These are phyloP conservation scores for Arachis monticola DNA, from an alignment of 331 rosid species.

Conservation along the genomic window DNA sequence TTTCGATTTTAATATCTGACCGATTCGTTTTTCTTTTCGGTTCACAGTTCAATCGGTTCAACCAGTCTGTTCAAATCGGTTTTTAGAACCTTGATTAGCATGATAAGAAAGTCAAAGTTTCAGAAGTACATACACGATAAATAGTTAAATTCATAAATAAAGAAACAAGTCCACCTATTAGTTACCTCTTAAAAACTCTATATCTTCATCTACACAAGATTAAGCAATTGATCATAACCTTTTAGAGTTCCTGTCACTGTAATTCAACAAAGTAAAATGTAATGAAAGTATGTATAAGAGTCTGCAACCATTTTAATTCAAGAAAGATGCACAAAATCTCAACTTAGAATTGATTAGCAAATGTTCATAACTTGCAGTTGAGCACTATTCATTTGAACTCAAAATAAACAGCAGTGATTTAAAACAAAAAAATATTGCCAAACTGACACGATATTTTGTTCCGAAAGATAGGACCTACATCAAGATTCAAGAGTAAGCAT, in stretches of 20 bases:
- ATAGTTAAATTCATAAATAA: neutral
- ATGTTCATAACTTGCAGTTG: neutral
- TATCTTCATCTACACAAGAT: constrained; percentile 86
- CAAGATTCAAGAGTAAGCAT: neutral
- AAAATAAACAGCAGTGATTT: neutral
- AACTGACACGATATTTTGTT: neutral
- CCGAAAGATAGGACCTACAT: neutral
- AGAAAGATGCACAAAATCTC: constrained; percentile 6
- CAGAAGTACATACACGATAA: neutral
- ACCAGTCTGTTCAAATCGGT: no score
- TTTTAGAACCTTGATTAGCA: no score
- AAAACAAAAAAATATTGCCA: neutral
- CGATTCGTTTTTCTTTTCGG: no score
- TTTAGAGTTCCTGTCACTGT: constrained; percentile 89
- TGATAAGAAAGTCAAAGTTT: no score
- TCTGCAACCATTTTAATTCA: neutral
- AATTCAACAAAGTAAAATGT: constrained; percentile 36
- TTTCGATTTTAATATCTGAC: no score
- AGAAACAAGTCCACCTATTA: neutral
- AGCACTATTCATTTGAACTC: neutral
- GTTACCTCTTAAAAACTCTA: constrained; percentile 79
- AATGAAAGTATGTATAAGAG: neutral
- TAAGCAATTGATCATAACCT: constrained; percentile 89
- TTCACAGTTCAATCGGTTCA: no score
- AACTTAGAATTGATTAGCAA: neutral